Conservation (phyloP, 768 basidiomycete species). For the Tulasnella sp. region DNA sequence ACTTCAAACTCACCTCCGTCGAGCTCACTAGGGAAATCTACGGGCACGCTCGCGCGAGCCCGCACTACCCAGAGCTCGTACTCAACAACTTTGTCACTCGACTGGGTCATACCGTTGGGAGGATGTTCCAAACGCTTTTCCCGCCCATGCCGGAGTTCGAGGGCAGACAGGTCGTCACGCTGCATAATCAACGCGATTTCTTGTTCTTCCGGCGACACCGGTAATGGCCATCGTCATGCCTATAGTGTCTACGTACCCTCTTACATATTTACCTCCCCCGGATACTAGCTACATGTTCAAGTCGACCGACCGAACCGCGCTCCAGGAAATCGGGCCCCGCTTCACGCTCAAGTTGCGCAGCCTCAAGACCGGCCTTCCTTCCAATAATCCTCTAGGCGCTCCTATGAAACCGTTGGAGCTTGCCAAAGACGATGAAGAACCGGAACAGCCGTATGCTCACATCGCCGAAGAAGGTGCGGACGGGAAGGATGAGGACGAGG, state of each 20-base stretch:
- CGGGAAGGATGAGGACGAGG: constrained; percentile 34
- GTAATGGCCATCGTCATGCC: constrained; percentile 44
- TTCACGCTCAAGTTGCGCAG: constrained; percentile 92
- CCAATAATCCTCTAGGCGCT: constrained; percentile 66
- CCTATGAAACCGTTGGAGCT: constrained; percentile 48
- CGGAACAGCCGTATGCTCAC: constrained; percentile 30
- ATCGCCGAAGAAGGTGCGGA: constrained; percentile 28
- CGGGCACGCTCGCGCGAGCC: constrained; percentile 92
- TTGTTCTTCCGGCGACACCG: constrained; percentile 95
- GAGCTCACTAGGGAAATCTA: constrained; percentile 84
- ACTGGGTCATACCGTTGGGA: constrained; percentile 87
- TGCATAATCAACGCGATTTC: constrained; percentile 97
- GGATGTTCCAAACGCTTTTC: constrained; percentile 95
- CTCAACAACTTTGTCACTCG: constrained; percentile 92
- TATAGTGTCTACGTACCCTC: constrained; percentile 23
- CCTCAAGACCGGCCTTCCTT: constrained; percentile 82
- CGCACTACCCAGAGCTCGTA: constrained; percentile 92
- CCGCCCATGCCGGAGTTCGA: constrained; percentile 93
- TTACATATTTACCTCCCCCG: not conserved
- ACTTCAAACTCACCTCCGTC: constrained; percentile 89
- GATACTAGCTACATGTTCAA: constrained; percentile 77
- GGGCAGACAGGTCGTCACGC: constrained; percentile 92
- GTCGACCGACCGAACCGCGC: constrained; percentile 80
- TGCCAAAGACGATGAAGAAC: constrained; percentile 34
- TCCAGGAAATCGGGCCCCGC: constrained; percentile 97